A percentile compares a stretch with the other conserved stretches of the same genome.
Evolutionary conservation across 2,329 filamentous ascomycete genomes (phyloP).

Genomic region (Dryadomyces sulphureus): DNA sequence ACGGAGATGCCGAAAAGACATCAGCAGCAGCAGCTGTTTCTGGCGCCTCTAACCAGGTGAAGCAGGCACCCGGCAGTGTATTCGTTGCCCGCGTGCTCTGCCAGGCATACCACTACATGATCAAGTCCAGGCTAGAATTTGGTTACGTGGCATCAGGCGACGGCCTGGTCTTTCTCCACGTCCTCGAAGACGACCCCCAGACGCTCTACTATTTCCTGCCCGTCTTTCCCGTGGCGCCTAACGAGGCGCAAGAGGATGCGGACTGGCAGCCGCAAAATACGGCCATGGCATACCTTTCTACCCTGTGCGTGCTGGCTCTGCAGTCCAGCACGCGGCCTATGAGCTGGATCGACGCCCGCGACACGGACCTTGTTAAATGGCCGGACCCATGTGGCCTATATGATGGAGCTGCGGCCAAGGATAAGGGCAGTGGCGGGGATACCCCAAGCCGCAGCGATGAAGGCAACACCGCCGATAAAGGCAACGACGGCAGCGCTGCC

Average conservation of each 20-base stretch:
- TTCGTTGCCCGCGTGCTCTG: slow-evolving; percentile 4
- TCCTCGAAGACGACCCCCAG: neutral
- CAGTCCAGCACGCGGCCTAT: neutral
- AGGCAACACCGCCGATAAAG: no score
- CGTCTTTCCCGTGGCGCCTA: neutral
- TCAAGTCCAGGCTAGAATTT: slow-evolving; percentile 4
- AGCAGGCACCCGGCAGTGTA: neutral
- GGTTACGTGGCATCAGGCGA: slow-evolving; percentile 7
- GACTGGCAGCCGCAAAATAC: neutral
- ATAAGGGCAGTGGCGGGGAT: no score
- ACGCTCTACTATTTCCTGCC: slow-evolving; percentile 4
- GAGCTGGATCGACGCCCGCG: neutral
- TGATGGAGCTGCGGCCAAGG: neutral
- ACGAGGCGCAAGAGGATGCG: no score
- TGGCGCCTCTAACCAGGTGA: neutral
- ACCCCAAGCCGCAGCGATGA: no score
- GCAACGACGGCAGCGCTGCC: no score
- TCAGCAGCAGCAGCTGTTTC: no score
- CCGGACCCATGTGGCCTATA: neutral
- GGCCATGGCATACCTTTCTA: neutral
- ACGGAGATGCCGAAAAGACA: neutral
- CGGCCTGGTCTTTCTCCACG: slow-evolving; percentile 5
- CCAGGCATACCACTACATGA: slow-evolving; percentile 7
- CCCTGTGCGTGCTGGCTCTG: neutral
- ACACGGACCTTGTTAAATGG: neutral